Base-by-base conservation (phyloP, 2,329 filamentous ascomycete genomes). In the Byssochlamys sp. region DNA sequence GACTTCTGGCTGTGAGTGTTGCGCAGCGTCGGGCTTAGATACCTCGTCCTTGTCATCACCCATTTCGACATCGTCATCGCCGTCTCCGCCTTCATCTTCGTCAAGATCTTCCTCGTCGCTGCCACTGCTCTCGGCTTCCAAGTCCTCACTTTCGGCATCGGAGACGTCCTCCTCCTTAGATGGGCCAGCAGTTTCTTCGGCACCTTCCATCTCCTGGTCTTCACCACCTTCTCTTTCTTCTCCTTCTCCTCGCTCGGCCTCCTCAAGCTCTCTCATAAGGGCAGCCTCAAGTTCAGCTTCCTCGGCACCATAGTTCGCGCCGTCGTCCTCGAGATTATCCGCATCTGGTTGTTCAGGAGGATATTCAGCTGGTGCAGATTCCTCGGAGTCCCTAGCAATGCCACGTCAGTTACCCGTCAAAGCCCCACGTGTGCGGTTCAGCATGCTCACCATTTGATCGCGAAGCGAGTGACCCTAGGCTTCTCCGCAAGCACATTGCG, bases 331-430 rank as follows among this genome's bases (percentile, higher is more conserved):
- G 55, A 84, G 81, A 51, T 87, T 81, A 69, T 99, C 95, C 55
- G 91, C 94, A 73, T 99, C 94, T 49, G 94, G 94, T 77, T 99
- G 94, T 73, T 99, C 94, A 60, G 94, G 95, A 29, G 94, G 94
- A 73, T 90, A 99, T 76, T 99, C 92, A 62, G 94, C 86, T 2
- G 94, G 94, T 29, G 94, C 94, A 71, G 91, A 94, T 63, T 91
- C 92, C 70, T 99, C 94, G n/a, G 90, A 94, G 71, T 99, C 94
- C 91, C 91, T 96, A 62, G 48, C 63, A 24, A 54, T 14, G 19
- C 39, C 39, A 27, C 19, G 49, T 27, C n/a, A 54, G 35, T 39
- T 48, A 55, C 11, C 45, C 9, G 19, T 10, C 49, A 25, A 26
- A 19, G n/a, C 4, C 19, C 49, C 48, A 10, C 26, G 49, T 50